Percentiles rank a stretch among this genome's conserved stretches.
Evolutionary conservation across 192 early-diverging fungal species (phyloP).

Genomic region (Gryganskiella cystojenkinii): DNA sequence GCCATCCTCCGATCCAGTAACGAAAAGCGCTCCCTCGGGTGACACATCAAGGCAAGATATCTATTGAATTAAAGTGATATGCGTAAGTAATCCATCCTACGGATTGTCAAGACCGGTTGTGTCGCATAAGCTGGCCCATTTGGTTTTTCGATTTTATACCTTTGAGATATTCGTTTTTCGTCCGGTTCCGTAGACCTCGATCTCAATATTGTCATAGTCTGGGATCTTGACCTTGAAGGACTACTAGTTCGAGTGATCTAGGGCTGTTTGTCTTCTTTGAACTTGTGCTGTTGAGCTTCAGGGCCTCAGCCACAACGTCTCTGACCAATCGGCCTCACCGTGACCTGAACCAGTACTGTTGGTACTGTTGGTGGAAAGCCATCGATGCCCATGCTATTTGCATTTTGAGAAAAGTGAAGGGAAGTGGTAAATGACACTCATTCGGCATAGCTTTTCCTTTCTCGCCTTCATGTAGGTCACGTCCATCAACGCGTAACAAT

Average conservation of each 20-base stretch:
- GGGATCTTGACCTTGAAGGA: conserved; percentile 55
- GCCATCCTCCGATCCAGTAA: conserved; percentile 51
- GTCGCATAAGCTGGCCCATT: background rate
- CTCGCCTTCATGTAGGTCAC: too few relatives aligned
- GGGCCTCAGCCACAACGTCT: conserved; percentile 56
- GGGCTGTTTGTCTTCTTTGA: background rate
- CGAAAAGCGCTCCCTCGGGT: conserved; percentile 59
- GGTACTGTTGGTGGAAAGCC: conserved; percentile 17
- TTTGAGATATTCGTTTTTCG: conserved; percentile 24
- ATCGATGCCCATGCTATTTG: conserved; percentile 47
- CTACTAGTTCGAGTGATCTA: conserved; percentile 34
- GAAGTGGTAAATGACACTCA: too few relatives aligned
- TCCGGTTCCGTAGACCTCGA: conserved; percentile 54
- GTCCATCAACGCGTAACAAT: too few relatives aligned
- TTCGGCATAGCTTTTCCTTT: too few relatives aligned
- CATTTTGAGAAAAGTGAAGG: too few relatives aligned
- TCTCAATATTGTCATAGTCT: conserved; percentile 26
- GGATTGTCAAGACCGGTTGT: background rate
- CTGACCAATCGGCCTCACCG: conserved; percentile 64
- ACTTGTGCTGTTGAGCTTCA: conserved; percentile 30
- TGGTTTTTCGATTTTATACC: conserved; percentile 2
- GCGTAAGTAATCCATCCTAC: background rate
- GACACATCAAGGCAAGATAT: conserved; percentile 58
- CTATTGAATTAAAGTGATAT: conserved; percentile 25
- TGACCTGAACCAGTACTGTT: conserved; percentile 42